These are phyloP conservation scores for Sporothrix variecibatus DNA, from an alignment of 2,329 filamentous ascomycete genomes.

Conservation along the genomic window DNA sequence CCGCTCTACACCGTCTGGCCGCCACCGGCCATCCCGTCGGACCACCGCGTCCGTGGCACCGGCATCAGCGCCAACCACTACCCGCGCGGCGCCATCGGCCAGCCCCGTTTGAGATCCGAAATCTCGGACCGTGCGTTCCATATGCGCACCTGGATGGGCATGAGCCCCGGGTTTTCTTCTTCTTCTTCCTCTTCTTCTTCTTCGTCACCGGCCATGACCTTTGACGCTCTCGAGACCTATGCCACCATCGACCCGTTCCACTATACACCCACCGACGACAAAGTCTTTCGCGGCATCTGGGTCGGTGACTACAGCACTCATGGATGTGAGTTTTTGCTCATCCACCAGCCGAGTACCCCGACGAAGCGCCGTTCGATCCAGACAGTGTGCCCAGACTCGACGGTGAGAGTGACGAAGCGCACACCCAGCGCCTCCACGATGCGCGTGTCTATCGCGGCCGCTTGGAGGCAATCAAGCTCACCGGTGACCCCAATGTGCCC, in stretches of 20 bases:
- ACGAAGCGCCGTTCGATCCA: constrained; percentile 35
- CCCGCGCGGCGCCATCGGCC: constrained; percentile 34
- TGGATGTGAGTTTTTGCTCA: constrained; percentile 82
- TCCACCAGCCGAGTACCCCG: constrained; percentile 65
- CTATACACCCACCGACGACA: constrained; percentile 79
- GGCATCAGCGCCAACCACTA: constrained; percentile 34
- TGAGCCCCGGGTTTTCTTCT: background rate
- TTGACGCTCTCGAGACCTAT: constrained; percentile 61
- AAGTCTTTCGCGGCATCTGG: constrained; percentile 90
- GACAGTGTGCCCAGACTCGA: constrained; percentile 41
- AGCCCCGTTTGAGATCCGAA: constrained; percentile 55
- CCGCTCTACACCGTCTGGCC: constrained; percentile 71
- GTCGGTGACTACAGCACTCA: constrained; percentile 87
- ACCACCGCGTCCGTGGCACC: constrained; percentile 51
- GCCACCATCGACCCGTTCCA: constrained; percentile 69
- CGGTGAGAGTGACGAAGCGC: constrained; percentile 50
- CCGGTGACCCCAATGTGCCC: constrained; percentile 87
- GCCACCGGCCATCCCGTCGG: constrained; percentile 67
- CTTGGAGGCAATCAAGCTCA: constrained; percentile 85
- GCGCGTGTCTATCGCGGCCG: constrained; percentile 62
- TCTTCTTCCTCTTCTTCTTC: background rate
- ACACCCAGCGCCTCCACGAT: constrained; percentile 47
- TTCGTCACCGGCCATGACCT: background rate
- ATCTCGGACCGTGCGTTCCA: constrained; percentile 72
- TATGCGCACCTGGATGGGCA: constrained; percentile 72